Conservation (phyloP, 192 early-diverging fungal genomes). For the Paraglomus brasilianum region DNA sequence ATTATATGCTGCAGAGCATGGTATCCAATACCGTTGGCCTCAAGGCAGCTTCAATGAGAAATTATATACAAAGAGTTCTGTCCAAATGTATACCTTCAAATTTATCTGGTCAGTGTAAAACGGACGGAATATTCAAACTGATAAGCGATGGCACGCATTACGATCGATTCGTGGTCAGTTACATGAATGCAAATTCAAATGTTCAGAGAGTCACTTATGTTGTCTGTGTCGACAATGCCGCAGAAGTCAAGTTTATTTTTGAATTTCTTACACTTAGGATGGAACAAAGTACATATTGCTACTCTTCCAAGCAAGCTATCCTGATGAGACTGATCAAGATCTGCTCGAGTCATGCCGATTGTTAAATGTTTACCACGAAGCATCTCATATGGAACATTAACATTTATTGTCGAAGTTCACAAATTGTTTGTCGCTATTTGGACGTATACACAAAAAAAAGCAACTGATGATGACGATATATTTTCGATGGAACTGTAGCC, state of each 20-base stretch:
- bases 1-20: slow-evolving; percentile 30
- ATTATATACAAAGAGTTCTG: slow-evolving; percentile 22
- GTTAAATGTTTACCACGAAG: background rate
- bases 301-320: background rate
- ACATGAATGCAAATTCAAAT: background rate
- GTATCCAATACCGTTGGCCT: slow-evolving; percentile 3
- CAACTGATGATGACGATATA: slow-evolving; percentile 14
- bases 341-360: slow-evolving; percentile 20
- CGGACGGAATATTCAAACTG: slow-evolving; percentile 18
- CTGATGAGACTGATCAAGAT: slow-evolving; percentile 25
- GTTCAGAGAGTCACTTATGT: slow-evolving; percentile 20
- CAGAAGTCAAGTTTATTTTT: slow-evolving; percentile 21
- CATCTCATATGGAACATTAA: slow-evolving; percentile 18
- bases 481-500: slow-evolving; percentile 3
- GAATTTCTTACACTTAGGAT: slow-evolving; percentile 20
- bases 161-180: background rate
- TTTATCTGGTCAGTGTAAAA: slow-evolving; percentile 26
- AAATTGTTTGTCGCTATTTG: slow-evolving; percentile 27
- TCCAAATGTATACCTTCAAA: slow-evolving; percentile 25
- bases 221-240: background rate
- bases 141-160: slow-evolving; percentile 19
- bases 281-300: slow-evolving; percentile 12
- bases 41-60: background rate
- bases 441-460: background rate
- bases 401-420: slow-evolving; percentile 28